Percentiles rank a stretch among this genome's conserved stretches.
phyloP scores from a whole-genome alignment of 2,329 filamentous ascomycete species.

The Xylaria sp. region DNA sequence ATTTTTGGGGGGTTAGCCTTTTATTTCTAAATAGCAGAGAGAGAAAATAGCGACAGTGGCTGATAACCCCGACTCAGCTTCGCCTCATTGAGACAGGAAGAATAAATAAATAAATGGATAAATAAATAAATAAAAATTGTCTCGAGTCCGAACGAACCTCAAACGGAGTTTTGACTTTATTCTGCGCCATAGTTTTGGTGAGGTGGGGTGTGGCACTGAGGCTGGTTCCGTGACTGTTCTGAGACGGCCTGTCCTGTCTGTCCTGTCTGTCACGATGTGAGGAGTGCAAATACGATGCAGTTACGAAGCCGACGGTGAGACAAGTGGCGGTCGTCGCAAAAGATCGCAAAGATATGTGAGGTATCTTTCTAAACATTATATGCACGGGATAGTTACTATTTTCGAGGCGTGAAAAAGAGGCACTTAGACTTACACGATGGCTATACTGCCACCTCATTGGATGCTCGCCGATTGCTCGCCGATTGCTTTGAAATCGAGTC shows the following conservation, averaged over 20 bases:
- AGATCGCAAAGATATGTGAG: slow-evolving; percentile 34
- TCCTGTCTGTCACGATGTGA: slow-evolving; percentile 32
- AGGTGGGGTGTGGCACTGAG: slow-evolving; percentile 7
- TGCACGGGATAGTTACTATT: slow-evolving; percentile 16
- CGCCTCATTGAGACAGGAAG: too few relatives aligned
- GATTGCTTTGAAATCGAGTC: slow-evolving; percentile 47
- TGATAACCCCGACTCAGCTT: too few relatives aligned
- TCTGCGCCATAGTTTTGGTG: slow-evolving; percentile 38
- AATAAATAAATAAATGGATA: background rate
- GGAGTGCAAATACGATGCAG: slow-evolving; percentile 35
- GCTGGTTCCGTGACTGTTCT: slow-evolving; percentile 16
- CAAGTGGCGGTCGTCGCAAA: slow-evolving; percentile 33
- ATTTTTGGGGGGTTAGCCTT: slow-evolving; percentile 36
- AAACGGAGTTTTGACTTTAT: slow-evolving; percentile 43
- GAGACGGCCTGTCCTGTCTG: background rate
- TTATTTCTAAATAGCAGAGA: too few relatives aligned
- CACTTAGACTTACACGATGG: slow-evolving; percentile 41
- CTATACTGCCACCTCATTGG: slow-evolving; percentile 32
- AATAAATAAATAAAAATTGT: slow-evolving; percentile 1
- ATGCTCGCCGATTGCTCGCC: slow-evolving; percentile 22
- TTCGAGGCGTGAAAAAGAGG: slow-evolving; percentile 26
- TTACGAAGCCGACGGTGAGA: slow-evolving; percentile 33
- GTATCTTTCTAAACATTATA: slow-evolving; percentile 38
- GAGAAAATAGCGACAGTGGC: too few relatives aligned
- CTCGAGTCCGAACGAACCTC: slow-evolving; percentile 37